A percentile compares a stretch with the other conserved stretches of the same genome.
These are phyloP conservation scores for Croton setiger DNA, from an alignment of 441 rosid species.

Conservation along the genomic window DNA sequence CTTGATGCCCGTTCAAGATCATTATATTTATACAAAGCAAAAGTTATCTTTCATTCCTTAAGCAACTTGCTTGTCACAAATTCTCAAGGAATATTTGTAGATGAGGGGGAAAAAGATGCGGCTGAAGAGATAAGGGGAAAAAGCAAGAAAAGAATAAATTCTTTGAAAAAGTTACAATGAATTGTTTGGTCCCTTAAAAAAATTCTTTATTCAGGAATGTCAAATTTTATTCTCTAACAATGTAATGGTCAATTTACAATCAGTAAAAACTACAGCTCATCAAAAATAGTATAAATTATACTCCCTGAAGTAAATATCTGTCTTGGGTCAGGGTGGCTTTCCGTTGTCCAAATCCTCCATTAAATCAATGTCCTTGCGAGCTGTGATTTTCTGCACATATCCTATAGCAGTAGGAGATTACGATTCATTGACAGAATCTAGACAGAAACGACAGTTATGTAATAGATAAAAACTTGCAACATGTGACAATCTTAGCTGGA, in stretches of 20 bases:
- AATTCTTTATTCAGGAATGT: constrained; percentile 17
- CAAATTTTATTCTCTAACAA: constrained; percentile 11
- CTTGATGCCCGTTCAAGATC: constrained; percentile 2
- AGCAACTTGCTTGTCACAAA: constrained; percentile 23
- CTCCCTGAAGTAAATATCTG: constrained; percentile 13
- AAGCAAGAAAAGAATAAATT: constrained; percentile 36
- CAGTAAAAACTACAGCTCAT: constrained; percentile 21
- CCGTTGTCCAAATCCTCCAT: constrained; percentile 88
- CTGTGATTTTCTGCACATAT: constrained; percentile 89
- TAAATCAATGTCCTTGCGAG: constrained; percentile 70
- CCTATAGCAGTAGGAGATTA: constrained; percentile 43
- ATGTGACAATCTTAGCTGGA: not conserved
- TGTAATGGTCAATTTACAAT: constrained; percentile 13
- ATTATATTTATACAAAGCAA: constrained; percentile 4
- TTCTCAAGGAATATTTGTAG: constrained; percentile 19
- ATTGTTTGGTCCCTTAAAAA: constrained; percentile 19
- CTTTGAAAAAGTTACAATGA: constrained; percentile 28
- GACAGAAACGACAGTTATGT: constrained; percentile 5
- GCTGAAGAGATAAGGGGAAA: constrained; percentile 7
- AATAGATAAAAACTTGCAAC: not conserved
- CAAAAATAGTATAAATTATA: constrained; percentile 5
- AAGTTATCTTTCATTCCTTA: constrained; percentile 21
- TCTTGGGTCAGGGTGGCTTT: constrained; percentile 46
- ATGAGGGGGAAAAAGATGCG: constrained; percentile 22
- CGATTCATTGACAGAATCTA: constrained; percentile 4